Conservation (phyloP, 345 rosid species). For the Eucalyptus shirleyi region DNA sequence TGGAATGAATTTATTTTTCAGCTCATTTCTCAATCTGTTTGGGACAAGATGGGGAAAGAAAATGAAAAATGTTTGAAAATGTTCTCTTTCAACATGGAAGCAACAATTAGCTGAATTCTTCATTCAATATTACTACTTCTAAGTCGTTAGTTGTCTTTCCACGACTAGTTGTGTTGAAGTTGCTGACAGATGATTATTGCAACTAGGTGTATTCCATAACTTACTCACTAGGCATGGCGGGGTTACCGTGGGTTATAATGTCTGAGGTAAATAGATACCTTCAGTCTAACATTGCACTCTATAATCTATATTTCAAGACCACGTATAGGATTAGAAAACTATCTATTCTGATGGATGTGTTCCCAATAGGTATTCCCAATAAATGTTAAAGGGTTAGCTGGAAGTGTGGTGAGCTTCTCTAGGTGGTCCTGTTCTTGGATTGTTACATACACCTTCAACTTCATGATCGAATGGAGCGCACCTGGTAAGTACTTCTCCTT, state of each 20-base stretch:
- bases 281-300: neutral
- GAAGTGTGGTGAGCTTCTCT: conserved; percentile 28
- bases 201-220: conserved; percentile 16
- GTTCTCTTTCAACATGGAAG: neutral
- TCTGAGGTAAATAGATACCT: conserved; percentile 36
- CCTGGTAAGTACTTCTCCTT: conserved; percentile 4
- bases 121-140: neutral
- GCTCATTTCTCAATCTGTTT: neutral
- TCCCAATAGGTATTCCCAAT: neutral
- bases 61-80: neutral
- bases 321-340: neutral
- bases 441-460: conserved; percentile 24
- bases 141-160: neutral
- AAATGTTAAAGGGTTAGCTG: conserved; percentile 37
- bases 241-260: conserved; percentile 11
- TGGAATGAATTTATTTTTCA: neutral
- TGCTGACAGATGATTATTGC: neutral
- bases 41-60: neutral
- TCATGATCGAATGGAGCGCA: conserved; percentile 36
- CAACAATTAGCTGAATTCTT: neutral
- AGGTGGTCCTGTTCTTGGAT: conserved; percentile 41
- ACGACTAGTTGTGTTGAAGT: neutral
- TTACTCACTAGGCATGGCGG: neutral
- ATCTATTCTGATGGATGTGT: neutral
- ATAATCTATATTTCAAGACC: neutral